Conservation (phyloP, 441 rosid genomes). For the Mallotus repandus region DNA sequence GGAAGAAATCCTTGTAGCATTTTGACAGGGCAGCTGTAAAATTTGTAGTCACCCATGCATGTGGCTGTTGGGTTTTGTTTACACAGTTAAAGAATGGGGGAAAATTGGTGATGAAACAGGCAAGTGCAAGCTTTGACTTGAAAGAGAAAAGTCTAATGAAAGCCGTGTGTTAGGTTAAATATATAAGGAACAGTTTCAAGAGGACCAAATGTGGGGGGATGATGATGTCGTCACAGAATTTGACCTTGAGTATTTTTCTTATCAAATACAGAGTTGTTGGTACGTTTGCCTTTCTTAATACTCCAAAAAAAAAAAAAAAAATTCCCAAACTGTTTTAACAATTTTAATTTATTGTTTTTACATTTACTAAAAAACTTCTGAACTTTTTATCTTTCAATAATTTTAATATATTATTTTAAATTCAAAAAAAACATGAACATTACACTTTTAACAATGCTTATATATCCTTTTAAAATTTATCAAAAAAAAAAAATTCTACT, state of each 20-base stretch:
- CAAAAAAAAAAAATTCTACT: no score
- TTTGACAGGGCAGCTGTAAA: background rate
- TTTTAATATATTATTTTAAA: no score
- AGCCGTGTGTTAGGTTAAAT: constrained; percentile 31
- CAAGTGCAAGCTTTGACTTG: constrained; percentile 27
- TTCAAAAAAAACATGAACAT: no score
- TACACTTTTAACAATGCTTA: no score
- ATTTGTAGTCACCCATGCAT: background rate
- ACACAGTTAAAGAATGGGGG: background rate
- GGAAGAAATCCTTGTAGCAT: no score
- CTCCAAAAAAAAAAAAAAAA: background rate
- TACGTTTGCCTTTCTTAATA: background rate
- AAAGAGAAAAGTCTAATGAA: constrained; percentile 1
- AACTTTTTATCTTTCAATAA: no score
- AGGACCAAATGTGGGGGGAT: no score
- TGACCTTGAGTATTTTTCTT: constrained; percentile 30
- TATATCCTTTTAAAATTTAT: no score
- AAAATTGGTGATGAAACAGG: background rate
- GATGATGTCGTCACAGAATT: constrained; percentile 41
- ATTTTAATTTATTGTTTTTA: no score
- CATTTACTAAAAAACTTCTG: no score
- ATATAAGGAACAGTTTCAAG: no score
- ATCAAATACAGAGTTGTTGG: constrained; percentile 24
- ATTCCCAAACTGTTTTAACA: no score
- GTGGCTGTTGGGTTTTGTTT: background rate